These are phyloP conservation scores for Artemisia argyi DNA, from an alignment of 129 eudicot genomes.

Conservation along the genomic window DNA sequence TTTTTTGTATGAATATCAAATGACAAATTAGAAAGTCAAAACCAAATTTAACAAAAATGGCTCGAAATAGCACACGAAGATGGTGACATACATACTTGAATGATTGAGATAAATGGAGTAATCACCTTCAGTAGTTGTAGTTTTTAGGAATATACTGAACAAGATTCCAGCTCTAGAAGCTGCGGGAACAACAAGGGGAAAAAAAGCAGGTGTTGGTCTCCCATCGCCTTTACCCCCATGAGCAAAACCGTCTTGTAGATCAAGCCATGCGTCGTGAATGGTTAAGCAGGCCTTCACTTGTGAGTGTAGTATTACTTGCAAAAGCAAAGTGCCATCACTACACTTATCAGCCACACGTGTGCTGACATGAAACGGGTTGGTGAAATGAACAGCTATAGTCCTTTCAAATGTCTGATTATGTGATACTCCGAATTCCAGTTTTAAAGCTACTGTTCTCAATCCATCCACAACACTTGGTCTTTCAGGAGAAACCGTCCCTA, in stretches of 20 bases:
- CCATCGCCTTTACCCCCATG: constrained; percentile 74
- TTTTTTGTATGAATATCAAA: too few species aligned
- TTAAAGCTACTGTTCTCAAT: constrained; percentile 87
- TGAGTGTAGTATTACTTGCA: constrained; percentile 91
- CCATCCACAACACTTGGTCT: constrained; percentile 89
- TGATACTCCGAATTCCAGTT: constrained; percentile 93
- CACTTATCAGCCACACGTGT: constrained; percentile 84
- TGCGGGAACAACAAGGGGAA: constrained; percentile 80
- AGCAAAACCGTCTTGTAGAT: constrained; percentile 95
- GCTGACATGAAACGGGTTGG: constrained; percentile 81
- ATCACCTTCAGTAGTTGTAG: constrained; percentile 45
- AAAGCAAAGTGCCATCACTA: constrained; percentile 80
- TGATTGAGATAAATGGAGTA: neutral
- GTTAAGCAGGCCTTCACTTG: constrained; percentile 88
- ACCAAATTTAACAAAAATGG: too few species aligned
- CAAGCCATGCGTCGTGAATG: constrained; percentile 92
- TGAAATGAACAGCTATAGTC: constrained; percentile 90
- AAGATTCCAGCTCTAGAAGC: constrained; percentile 78
- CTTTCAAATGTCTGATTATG: constrained; percentile 92
- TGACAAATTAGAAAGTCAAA: too few species aligned
- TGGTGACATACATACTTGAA: too few species aligned
- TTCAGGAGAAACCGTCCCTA: constrained; percentile 53
- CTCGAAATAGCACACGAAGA: too few species aligned
- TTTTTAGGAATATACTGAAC: constrained; percentile 63
- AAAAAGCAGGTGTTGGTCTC: constrained; percentile 79